Conservation (phyloP, 345 rosid species). For the Gossypium turneri region DNA sequence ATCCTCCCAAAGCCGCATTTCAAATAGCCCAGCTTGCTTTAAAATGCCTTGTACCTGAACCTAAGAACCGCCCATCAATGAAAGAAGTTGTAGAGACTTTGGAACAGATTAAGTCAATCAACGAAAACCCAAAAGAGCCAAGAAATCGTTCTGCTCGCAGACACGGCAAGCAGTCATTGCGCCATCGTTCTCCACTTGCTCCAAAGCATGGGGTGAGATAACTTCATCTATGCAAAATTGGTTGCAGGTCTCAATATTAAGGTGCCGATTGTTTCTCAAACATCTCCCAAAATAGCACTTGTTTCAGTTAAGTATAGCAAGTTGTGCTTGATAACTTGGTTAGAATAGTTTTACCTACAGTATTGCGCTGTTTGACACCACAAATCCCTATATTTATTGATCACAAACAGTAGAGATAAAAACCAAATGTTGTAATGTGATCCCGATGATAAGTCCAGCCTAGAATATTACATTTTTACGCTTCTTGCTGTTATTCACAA, state of each 20-base stretch:
- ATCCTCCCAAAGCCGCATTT: constrained; percentile 65
- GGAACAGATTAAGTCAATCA: constrained; percentile 48
- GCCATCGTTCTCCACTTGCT: constrained; percentile 50
- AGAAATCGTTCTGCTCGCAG: constrained; percentile 36
- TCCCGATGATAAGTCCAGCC: neutral
- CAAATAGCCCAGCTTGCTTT: constrained; percentile 69
- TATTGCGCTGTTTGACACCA: neutral
- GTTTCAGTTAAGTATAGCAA: neutral
- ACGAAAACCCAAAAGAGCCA: constrained; percentile 50
- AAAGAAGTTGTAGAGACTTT: constrained; percentile 65
- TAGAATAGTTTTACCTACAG: neutral
- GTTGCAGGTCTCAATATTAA: neutral
- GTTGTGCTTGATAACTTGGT: neutral
- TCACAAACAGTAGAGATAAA: neutral
- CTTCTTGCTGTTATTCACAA: neutral
- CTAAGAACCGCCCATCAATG: constrained; percentile 78
- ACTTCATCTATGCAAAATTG: neutral
- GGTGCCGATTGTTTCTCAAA: neutral
- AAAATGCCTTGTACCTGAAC: constrained; percentile 68
- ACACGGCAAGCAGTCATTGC: constrained; percentile 37
- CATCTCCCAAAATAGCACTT: neutral
- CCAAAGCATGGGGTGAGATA: constrained; percentile 30
- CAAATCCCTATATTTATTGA: no score
- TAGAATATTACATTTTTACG: neutral
- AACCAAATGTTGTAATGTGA: neutral